Evolutionary conservation across 2,329 filamentous ascomycete genomes (phyloP), one percentile per base, ranked within the genome.

Genomic region (Trichophyton mentagrophytes): DNA sequence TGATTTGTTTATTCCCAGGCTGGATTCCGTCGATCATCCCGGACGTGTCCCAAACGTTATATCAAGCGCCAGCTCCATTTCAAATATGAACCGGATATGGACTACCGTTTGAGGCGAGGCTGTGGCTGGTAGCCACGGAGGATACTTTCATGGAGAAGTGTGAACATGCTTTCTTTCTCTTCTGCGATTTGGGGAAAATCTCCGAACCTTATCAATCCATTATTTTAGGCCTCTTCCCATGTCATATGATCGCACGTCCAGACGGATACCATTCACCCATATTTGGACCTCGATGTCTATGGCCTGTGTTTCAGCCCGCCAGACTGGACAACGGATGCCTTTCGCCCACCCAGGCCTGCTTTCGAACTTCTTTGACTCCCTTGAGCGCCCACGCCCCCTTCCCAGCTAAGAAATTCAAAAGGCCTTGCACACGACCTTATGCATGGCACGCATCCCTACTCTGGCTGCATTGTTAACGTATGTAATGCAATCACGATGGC

Each of bases 21-120:
- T 33, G 49, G 49, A 30, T 33, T 22, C 49, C 22, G 49, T 57
- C 55, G 55, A 57, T 57, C 55, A 38, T 57, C 49, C 49, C 49
- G 49, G 55, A 38, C 55, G 38, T 57, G 55, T 57, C 55, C 55
- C n/a, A 57, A 53, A 53, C 49, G 49, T 33, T 53, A 53, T 53
- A 53, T 53, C 11, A 33, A 53, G 27, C 49, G 22, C 49, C 49
- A 53, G 49, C 49, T 53, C 27, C 27, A 53, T 53, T 53, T 33
- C 49, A 53, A 53, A 53, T 53, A n/a, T 25, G 5, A 8, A 53
- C 27, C 25, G 49, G 30, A 25, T 13, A 53, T 17, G 49, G 49
- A 53, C 49, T 53, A 27, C 49, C 49, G 49, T 53, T 33, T 53
- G 49, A 30, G 49, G 49, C 49, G 22, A 53, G 49, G 25, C 8